Evolutionary conservation across 352 stramenopile genomes (phyloP), one percentile per base, ranked within the genome.

Genomic region (Phytophthora sojae): DNA sequence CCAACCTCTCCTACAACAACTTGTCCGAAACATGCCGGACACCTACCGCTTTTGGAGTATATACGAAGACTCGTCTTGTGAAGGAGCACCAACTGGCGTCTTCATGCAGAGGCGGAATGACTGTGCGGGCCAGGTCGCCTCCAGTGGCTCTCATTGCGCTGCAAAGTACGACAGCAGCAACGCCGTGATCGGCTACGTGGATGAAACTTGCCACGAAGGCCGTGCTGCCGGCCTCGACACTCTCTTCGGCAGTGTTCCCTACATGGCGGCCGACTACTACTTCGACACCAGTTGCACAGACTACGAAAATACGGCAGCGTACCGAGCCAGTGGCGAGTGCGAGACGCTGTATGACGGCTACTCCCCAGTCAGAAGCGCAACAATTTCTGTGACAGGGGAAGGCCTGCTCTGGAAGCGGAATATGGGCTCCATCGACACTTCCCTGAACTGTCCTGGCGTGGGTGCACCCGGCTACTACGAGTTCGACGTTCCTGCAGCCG

Each of bases 201-300:
- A 67, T 1, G 59, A 67, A 8, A 67, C 37, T 15, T 60, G 60
- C 26, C 50, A 60, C n/a, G 49, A 67, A 21, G 60, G 60, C 9
- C 49, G 35, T 21, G 60, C 14, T 12, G 49, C 26, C 6, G 60
- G 60, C 9, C 55, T 67, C 49, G 37, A 35, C 15, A 21, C 15
- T n/a, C 60, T 60, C 35, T 59, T 59, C 35, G 35, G 17, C 17
- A 11, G 2, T 6, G 29, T 53, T 15, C 12, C 60, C 23, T 66
- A 42, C 23, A 66, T 66, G 47, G 60, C 49, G 15, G 30, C 52
- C 49, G 49, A 59, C 35, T 67, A 60, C 60, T 67, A 37, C 32
- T 45, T 47, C 15, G 50, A 23, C 44, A 12, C 12, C 19, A 44
- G 21, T 67, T 39, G 60, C 32, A 42, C 60, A 19, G 25, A 42